Evolutionary conservation across 306 rosid genomes (phyloP).

Genomic region (Vicia faba): DNA sequence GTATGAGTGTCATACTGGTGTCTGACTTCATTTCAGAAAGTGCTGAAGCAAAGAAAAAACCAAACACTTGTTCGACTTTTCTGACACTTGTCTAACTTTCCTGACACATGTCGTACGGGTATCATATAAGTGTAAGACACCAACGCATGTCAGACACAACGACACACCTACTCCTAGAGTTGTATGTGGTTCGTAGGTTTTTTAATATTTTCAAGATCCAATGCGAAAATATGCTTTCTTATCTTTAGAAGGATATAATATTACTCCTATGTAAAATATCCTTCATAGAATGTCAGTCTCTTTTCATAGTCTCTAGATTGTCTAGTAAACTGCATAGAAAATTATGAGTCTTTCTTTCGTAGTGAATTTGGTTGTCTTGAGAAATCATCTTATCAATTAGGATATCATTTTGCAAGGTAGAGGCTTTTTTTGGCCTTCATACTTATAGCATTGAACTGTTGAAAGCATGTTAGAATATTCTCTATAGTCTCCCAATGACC

Average conservation of each 20-base stretch:
- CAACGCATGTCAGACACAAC: too few relatives aligned
- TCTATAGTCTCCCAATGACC: neutral
- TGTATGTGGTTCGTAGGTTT: neutral
- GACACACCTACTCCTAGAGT: too few relatives aligned
- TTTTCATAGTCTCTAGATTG: slow-evolving; percentile 10
- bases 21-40: too few relatives aligned
- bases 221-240: neutral
- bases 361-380: neutral
- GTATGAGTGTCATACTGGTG: too few relatives aligned
- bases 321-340: slow-evolving; percentile 14
- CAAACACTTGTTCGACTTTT: too few relatives aligned
- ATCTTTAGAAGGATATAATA: slow-evolving; percentile 2
- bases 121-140: too few relatives aligned
- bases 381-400: neutral
- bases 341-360: neutral
- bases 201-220: neutral
- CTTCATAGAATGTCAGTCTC: neutral
- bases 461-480: neutral
- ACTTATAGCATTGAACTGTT: slow-evolving; percentile 3
- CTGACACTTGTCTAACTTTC: too few relatives aligned
- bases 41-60: too few relatives aligned
- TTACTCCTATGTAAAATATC: slow-evolving; percentile 19
- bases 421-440: neutral
- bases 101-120: too few relatives aligned
- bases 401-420: neutral